Evolutionary conservation across 2,329 filamentous ascomycete genomes (phyloP).

Genomic region (Paraconiothyrium brasiliense): DNA sequence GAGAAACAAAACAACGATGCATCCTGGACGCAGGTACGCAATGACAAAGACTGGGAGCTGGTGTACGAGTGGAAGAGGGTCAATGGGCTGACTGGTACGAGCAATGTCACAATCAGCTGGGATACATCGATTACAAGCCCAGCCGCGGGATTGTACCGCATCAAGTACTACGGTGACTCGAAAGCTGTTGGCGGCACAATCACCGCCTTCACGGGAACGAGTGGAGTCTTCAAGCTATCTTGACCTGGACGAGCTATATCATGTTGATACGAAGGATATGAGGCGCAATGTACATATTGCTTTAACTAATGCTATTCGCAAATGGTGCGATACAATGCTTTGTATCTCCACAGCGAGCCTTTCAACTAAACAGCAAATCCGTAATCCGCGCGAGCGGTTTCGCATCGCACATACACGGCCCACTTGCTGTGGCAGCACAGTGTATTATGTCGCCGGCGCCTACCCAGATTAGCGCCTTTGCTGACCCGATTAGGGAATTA

Average conservation of each 20-base stretch:
- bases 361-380: neutral
- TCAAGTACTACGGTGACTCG: constrained; percentile 85
- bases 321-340: neutral
- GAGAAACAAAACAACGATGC: constrained; percentile 66
- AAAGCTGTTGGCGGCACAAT: constrained; percentile 63
- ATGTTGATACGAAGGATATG: constrained; percentile 13
- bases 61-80: constrained; percentile 82
- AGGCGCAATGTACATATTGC: neutral
- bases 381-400: neutral
- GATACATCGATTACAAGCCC: constrained; percentile 66
- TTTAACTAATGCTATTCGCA: neutral
- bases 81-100: constrained; percentile 74
- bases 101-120: constrained; percentile 83
- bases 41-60: constrained; percentile 84
- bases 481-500: no score
- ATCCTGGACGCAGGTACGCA: constrained; percentile 72
- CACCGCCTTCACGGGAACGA: constrained; percentile 51
- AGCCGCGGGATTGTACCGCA: constrained; percentile 73
- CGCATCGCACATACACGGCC: neutral
- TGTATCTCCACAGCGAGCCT: neutral
- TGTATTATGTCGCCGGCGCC: constrained; percentile 1
- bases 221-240: constrained; percentile 34
- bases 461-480: neutral
- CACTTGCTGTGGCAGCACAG: neutral
- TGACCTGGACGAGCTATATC: neutral